Base-by-base conservation (phyloP, 2,329 filamentous ascomycete species). In the Arthrobotrys iridis region DNA sequence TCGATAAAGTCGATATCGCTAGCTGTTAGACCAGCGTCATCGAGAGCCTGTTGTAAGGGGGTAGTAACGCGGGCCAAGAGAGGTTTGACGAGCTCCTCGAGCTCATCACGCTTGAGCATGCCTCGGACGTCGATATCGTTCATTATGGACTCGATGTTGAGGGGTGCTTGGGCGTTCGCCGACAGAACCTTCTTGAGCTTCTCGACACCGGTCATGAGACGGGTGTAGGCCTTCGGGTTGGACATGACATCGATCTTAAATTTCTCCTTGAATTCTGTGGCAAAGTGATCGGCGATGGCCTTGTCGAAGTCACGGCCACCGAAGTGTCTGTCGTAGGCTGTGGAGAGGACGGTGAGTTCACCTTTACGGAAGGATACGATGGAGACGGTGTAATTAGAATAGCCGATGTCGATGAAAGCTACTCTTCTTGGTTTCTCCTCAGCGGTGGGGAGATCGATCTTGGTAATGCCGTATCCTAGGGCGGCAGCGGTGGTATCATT, bases 91-190 rank as follows among this genome's bases (percentile, higher is more conserved):
- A 99, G 89, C 77, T 90, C 89, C 86, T 99, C 95, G 70, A 99
- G 89, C 82, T 98, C 94, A 81, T 97, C 92, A 77, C 95, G 91
- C 83, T 94, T 97, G 81, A 99, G 87, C 87, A 96, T 91, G 75
- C 91, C 86, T 63, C 88, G 88, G 37, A 97, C 95, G 82, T 99
- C 95, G 77, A 97, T 86, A 82, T 99, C 95, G 84, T 98, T 96
- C 93, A 99, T 98, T 79, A 99, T 86, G 35, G 93, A 97, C 86
- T 99, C 95, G 81, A 99, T 96, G 87, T 93, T 98, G 83, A 99
- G 84, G 57, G 94, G 93, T 15, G 94, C 93, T 81, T 91, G 88
- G 79, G 93, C 91, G 85, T 98, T 98, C 82, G 95, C 95, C 35
- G 94, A 98, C 67, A 99, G 86, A 66, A 98, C 90, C 89, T 98